Evolutionary conservation across 2,329 filamentous ascomycete species (phyloP), one percentile per base, ranked within the genome.

Genomic region (Fusarium anthophilum): DNA sequence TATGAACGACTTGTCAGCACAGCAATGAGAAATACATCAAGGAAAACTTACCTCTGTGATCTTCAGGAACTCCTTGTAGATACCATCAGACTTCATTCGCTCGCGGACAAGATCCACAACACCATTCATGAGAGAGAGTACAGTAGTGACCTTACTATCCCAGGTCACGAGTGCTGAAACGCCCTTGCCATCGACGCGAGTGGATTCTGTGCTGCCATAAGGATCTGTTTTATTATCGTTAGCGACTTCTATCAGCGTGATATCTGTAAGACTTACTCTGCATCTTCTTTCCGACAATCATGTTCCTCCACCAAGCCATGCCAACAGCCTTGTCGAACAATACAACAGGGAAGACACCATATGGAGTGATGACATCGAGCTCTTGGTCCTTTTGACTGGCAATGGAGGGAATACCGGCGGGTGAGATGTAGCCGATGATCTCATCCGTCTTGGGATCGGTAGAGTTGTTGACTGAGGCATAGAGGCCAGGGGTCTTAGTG

Each of bases 91-190:
- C 72, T 80, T 81, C 81, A 84, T 83, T 61, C 78, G 80, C 47
- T 82, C 69, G 8, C 83, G 79, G 8, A 84, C 83, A 28, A 84
- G 74, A 47, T 83, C 80, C 17, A 75, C 72, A 2, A 83, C 82
- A 1, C 83, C 84, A 4, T 83, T 83, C 8, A 85, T 72, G 1
- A 85, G 74, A 1, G 83, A 80, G 24, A 81, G 76, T 1, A 85
- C 83, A 0, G 83, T 85, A 15, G 82, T 82, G 13, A 85, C 75
- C 62, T 85, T 85, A 71, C 83, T 84, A 57, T 85, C 84, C 84
- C 84, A 85, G 2, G 82, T 84, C 6, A 85, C 76, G 10, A 85
- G 80, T 3, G 82, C 81, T 3, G 83, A 84, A 24, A 83, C 80
- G 0, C 79, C 77, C 17, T 81, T 78, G 15, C 84, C 84, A 56